A percentile compares a stretch with the other conserved stretches of the same genome.
Conservation (phyloP, 805 yeast genomes). For the Pichia phayaonensis region DNA sequence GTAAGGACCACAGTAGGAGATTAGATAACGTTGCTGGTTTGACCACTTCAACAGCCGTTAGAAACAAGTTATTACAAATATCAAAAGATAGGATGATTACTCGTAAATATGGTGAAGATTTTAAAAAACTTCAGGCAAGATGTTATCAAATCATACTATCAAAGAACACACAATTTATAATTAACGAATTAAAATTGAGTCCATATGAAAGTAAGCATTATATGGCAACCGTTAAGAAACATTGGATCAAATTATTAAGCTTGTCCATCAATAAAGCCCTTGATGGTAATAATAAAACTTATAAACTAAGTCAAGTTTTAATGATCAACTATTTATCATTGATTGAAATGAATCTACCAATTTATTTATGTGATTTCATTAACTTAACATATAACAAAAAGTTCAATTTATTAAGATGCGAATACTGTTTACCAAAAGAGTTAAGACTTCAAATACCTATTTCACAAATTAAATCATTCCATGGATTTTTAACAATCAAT, state of each 20-base stretch:
- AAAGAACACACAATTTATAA: constrained; percentile 37
- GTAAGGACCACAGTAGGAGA: constrained; percentile 43
- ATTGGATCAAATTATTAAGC: constrained; percentile 16
- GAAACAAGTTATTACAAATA: constrained; percentile 10
- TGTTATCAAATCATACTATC: constrained; percentile 35
- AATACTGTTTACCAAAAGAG: constrained; percentile 16
- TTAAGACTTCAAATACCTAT: constrained; percentile 13
- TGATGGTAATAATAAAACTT: constrained; percentile 7
- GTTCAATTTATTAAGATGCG: constrained; percentile 35
- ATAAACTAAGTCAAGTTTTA: constrained; percentile 14
- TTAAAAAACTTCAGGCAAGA: constrained; percentile 12
- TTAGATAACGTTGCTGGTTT: constrained; percentile 40
- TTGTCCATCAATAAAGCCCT: background rate
- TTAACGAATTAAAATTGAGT: constrained; percentile 21
- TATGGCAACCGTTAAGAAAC: constrained; percentile 26
- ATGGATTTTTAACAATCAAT: constrained; percentile 1
- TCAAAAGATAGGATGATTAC: constrained; percentile 7
- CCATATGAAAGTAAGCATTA: constrained; percentile 9
- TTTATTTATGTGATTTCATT: constrained; percentile 43
- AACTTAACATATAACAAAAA: constrained; percentile 33
- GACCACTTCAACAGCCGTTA: constrained; percentile 18
- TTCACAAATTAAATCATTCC: constrained; percentile 3
- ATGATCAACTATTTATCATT: constrained; percentile 44
- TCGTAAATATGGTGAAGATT: constrained; percentile 21
- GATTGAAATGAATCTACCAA: constrained; percentile 40